These are phyloP conservation scores for Tuber calosporum DNA, from an alignment of 495 filamentous ascomycete genomes.

Conservation along the genomic window DNA sequence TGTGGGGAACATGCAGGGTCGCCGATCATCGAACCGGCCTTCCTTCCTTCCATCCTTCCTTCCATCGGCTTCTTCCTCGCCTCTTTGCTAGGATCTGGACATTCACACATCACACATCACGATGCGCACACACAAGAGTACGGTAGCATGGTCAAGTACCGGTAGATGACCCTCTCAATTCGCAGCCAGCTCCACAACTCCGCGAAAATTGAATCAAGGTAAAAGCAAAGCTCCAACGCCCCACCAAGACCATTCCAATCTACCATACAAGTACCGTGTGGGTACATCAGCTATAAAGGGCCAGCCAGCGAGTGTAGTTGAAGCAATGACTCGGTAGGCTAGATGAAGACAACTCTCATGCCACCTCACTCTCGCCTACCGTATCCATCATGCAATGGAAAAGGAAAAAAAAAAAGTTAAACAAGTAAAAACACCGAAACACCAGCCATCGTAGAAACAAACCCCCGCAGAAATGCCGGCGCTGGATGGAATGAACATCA, in stretches of 20 bases:
- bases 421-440: neutral
- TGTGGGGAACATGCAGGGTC: neutral
- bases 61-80: neutral
- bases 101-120: neutral
- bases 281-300: neutral
- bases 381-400: neutral
- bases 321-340: neutral
- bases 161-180: neutral
- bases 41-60: neutral
- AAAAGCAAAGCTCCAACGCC: slow-evolving; percentile 4
- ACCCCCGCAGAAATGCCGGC: neutral
- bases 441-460: neutral
- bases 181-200: neutral
- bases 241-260: neutral
- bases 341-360: neutral
- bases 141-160: neutral
- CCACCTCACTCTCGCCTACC: neutral
- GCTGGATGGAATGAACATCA: neutral
- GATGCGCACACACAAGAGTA: neutral
- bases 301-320: neutral
- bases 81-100: neutral
- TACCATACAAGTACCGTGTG: neutral
- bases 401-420: neutral
- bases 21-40: neutral
- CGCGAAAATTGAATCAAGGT: neutral